A percentile compares a stretch with the other conserved stretches of the same genome.
These are phyloP conservation scores for Beta vulgaris DNA, from an alignment of 148 eudicot species.

Conservation along the genomic window DNA sequence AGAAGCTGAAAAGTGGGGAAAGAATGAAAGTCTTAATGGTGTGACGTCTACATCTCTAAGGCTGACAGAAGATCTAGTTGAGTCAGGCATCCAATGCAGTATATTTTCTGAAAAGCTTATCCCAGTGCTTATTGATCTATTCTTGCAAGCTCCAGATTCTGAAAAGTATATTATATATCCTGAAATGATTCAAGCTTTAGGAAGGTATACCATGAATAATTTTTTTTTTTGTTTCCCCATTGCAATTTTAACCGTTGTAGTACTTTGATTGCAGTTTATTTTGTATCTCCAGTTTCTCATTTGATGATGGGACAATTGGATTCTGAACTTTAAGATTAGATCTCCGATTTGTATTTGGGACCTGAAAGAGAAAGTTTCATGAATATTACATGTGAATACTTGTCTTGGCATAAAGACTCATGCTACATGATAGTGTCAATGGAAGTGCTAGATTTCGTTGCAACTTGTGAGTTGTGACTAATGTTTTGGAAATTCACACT, in stretches of 20 bases:
- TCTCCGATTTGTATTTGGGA: background rate
- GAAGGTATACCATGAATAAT: conserved; percentile 51
- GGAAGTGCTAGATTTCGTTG: background rate
- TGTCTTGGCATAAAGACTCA: background rate
- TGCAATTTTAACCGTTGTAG: background rate
- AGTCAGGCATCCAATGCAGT: conserved; percentile 39
- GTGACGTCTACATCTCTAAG: conserved; percentile 35
- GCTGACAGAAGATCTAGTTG: conserved; percentile 27
- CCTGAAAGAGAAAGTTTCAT: background rate
- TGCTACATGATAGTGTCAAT: background rate
- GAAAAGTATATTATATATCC: conserved; percentile 65
- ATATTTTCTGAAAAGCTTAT: conserved; percentile 82
- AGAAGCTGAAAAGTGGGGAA: conserved; percentile 35
- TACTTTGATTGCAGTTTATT: background rate
- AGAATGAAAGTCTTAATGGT: conserved; percentile 39
- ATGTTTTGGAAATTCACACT: background rate
- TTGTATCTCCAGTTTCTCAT: background rate
- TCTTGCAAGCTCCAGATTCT: conserved; percentile 60
- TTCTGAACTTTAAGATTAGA: background rate
- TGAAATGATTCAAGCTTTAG: conserved; percentile 67
- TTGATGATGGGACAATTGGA: too few relatives aligned
- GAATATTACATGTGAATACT: background rate
- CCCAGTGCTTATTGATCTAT: conserved; percentile 69
- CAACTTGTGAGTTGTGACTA: too few relatives aligned
- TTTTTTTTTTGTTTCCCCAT: background rate